Conservation (phyloP, 345 rosid species). For the Kandelia obovata region DNA sequence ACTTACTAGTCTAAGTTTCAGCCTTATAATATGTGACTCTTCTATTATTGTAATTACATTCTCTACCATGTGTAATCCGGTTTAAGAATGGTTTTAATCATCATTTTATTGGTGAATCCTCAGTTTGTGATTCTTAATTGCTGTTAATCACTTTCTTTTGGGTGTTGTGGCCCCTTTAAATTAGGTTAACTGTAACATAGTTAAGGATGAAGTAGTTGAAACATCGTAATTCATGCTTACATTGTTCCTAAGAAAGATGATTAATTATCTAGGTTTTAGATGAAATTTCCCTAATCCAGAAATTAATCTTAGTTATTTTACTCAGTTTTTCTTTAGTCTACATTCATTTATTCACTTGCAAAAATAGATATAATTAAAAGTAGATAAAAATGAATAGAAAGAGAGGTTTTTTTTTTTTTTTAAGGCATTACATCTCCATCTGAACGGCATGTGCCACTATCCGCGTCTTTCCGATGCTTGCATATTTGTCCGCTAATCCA, state of each 20-base stretch:
- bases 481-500: not conserved
- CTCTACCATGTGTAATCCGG: constrained; percentile 2
- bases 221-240: constrained; percentile 14
- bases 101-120: constrained; percentile 5
- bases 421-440: not conserved
- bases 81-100: constrained; percentile 8
- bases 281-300: constrained; percentile 3
- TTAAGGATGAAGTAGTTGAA: constrained; percentile 30
- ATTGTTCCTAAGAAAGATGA: constrained; percentile 9
- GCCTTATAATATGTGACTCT: not conserved
- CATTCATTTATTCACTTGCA: not conserved
- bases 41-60: not conserved
- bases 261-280: not conserved
- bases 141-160: constrained; percentile 8
- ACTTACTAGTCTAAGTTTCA: not conserved
- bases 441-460: not conserved
- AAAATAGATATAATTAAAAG: not conserved
- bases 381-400: too few relatives aligned
- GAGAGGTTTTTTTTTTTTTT: not conserved
- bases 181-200: constrained; percentile 39
- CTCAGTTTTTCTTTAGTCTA: not conserved
- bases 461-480: not conserved
- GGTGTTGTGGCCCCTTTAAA: constrained; percentile 20
- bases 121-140: constrained; percentile 4
- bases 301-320: not conserved